Evolutionary conservation across 1,284 basidiomycete species (phyloP), one percentile per base, ranked within the genome.

Genomic region (Ganoderma lingzhi): DNA sequence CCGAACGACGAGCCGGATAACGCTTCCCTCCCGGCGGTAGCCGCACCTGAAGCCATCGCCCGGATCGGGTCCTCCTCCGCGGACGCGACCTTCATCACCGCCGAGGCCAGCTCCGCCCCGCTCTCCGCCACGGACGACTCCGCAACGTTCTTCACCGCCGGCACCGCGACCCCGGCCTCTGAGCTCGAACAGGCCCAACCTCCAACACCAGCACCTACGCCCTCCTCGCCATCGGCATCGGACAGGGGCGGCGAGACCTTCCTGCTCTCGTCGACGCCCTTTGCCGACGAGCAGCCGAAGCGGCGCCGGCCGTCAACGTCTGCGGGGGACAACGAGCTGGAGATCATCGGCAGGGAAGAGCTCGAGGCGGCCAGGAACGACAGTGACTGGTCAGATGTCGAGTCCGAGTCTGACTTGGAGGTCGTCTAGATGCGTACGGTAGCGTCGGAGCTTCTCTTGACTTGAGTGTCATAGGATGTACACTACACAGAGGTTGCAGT

Each of bases 261-360:
- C 67, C 55, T 73, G 41, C 67, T 73, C 8, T 67, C 70, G 4
- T 70, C 72, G 30, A 67, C 63, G 15, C 72, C 72, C 2, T 67
- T 73, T 9, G 70, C 72, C 1, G 69, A 73, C 53, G 60, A 39
- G 30, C 65, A 65, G 32, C 42, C 35, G 12, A 66, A 65, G 55
- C 51, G 10, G 55, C 51, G 37, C 15, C 58, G 51, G 4, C 12
- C 63, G n/a, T 32, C 30, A 14, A 12, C 23, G 23, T 51, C 44
- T 60, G 19, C 32, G 9, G 61, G 41, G 14, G 68, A 71, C 35
- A 35, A 58, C 30, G 74, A 70, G 63, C 41, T 70, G 60, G 73
- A 75, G 51, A 67, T 75, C 42, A 71, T 74, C 55, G 65, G 58
- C 64, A 64, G 60, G 53, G 70, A 69, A n/a, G 74, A 75, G 51